phyloP scores from a whole-genome alignment of 441 rosid species.

The Sinapis alba region DNA sequence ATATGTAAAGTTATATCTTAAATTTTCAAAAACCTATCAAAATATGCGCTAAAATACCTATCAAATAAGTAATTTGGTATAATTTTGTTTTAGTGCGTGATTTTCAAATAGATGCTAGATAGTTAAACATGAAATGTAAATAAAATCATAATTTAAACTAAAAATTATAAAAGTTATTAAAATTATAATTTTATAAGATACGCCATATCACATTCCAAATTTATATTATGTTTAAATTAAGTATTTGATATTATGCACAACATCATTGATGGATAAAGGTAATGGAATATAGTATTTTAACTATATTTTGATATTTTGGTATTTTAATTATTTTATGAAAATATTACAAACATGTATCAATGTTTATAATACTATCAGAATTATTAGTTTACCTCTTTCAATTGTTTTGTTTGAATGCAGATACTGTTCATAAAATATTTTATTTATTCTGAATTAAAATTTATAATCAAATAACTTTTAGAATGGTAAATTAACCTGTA shows the following conservation, averaged over 20 bases:
- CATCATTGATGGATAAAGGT: background rate
- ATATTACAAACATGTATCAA: too few relatives aligned
- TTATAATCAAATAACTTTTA: too few relatives aligned
- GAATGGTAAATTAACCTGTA: too few relatives aligned
- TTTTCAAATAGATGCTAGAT: background rate
- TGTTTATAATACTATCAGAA: too few relatives aligned
- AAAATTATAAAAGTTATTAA: background rate
- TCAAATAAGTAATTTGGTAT: background rate
- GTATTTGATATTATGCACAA: background rate
- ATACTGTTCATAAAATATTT: background rate
- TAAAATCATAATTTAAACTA: background rate
- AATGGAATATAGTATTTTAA: background rate
- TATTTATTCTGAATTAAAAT: background rate
- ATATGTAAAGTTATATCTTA: background rate
- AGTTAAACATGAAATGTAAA: background rate
- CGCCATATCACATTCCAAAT: background rate
- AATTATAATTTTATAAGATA: background rate
- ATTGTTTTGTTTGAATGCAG: background rate
- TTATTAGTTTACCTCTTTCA: background rate
- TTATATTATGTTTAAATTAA: background rate
- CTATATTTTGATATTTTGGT: background rate
- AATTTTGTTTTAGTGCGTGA: background rate
- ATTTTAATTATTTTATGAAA: too few relatives aligned
- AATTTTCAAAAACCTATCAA: too few relatives aligned
- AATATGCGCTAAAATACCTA: too few relatives aligned